Base-by-base conservation (phyloP, 345 rosid genomes). In the Eucalyptus virginea region DNA sequence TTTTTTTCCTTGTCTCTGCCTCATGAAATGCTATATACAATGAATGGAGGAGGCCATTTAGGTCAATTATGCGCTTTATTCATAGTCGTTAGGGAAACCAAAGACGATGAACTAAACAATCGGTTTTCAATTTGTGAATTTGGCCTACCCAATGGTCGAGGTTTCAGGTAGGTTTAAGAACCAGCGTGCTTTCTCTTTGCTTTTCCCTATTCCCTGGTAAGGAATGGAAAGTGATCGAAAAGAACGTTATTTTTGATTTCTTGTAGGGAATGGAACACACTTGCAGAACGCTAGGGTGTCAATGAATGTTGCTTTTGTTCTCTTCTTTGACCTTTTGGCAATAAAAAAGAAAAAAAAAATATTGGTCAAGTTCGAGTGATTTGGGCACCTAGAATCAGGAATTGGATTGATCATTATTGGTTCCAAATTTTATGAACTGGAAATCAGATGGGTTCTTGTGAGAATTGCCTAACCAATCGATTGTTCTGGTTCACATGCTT, bases 351-450 rank as follows among this genome's bases (percentile, higher is more conserved):
- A 65, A 65, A 28, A 65, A 65, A 28, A 12, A 11, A 28, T 28
- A 28, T 60, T 28, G 67, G 15, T 60, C 1, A 4, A 9, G 17
- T 62, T 0, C 1, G 1, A 62, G 69, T 52, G 26, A 52, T 52
- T 52, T 0, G 1, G 26, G 26, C 32, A 62, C 7, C 2, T 28
- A 14, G 34, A 62, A 28, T 6, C 0, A 0, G 3, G 16, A 65
- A n/a, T 14, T 0, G 10, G 19, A n/a, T 16, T 0, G 0, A 30
- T n/a, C 14, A n/a, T 65, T 30, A 65, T 8, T 0, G 0, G 8
- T 28, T 62, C 18, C 32, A 30, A 28, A 62, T 62, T 62, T 60
- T 62, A 62, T 17, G 8, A 14, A 62, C 0, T 14, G 8, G 0
- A 34, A 28, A 62, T 62, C 9, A 1, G 5, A 21, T 52, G 26